A percentile compares a stretch with the other conserved stretches of the same genome.
Conservation (phyloP, 2,329 filamentous ascomycete species). For the Aureobasidium sp. region DNA sequence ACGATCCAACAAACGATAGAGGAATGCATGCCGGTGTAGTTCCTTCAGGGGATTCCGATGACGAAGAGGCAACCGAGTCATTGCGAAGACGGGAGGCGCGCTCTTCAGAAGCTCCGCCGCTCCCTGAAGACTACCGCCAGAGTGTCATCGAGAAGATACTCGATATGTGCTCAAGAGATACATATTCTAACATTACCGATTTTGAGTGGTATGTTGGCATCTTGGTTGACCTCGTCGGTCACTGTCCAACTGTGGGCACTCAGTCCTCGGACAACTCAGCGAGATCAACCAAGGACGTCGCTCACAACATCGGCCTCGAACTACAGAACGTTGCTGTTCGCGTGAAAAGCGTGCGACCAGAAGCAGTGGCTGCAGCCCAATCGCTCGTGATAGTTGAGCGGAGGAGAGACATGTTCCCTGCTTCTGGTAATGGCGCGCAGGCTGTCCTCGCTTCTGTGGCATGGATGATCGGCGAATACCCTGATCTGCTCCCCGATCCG, state of each 20-base stretch:
- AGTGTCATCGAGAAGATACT: conserved; percentile 78
- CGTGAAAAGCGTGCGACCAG: conserved; percentile 71
- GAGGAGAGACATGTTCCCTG: conserved; percentile 50
- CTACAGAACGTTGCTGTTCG: conserved; percentile 86
- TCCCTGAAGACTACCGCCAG: conserved; percentile 79
- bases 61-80: conserved; percentile 50
- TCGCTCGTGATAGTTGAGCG: conserved; percentile 59
- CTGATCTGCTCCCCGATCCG: conserved; percentile 61
- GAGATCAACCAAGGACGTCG: conserved; percentile 35
- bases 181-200: conserved; percentile 76
- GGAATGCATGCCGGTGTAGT: conserved; percentile 36
- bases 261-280: conserved; percentile 17
- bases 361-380: conserved; percentile 78
- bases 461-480: conserved; percentile 87
- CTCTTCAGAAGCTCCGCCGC: conserved; percentile 46
- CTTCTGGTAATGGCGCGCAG: conserved; percentile 43
- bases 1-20: conserved; percentile 42
- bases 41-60: conserved; percentile 49
- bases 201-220: conserved; percentile 98
- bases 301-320: conserved; percentile 72
- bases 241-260: conserved; percentile 47
- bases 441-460: conserved; percentile 68
- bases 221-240: conserved; percentile 72
- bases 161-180: conserved; percentile 82
- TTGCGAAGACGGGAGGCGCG: conserved; percentile 46